Evolutionary conservation across 805 yeast genomes (phyloP), one percentile per base, ranked within the genome.

Genomic region (Diddensiella transvaalensis): DNA sequence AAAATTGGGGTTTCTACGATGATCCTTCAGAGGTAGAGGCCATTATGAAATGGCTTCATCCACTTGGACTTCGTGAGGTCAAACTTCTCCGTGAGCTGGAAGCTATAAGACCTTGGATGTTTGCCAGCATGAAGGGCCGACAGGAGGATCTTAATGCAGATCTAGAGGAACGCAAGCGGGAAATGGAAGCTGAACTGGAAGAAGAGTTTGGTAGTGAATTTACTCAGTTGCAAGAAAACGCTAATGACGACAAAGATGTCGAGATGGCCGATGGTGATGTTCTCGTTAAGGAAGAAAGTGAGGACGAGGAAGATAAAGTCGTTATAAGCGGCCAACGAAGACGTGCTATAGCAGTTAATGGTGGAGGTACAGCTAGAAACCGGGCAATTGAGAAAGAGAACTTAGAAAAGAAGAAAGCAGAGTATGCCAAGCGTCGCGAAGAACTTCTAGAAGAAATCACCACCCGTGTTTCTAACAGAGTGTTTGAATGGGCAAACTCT

Each of bases 1-100:
- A 65, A 3, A 77, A 78, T 32, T 89, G 97, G 97, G 77, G 83
- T 47, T 86, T 65, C 56, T 77, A 80, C 54, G 95, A 88, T 55
- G 68, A 61, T 1, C 71, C 75, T 0, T 77, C 74, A n/a, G 83
- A 84, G 35, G 64, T 88, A 26, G 78, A 76, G 1, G 61, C 61
- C 11, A 60, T 90, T 22, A 49, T 82, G 5, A 62, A 66, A n/a
- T 84, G 91, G 87, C 69, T 89, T 43, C 82, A 84, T 56, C 80
- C 78, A 3, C 79, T 83, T 76, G 96, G 96, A 2, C 71, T 69
- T 44, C 69, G 95, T 40, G 97, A 89, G 60, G 73, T 80, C 15
- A 72, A 69, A 32, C 71, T 90, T 41, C 68, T 78, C 35, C 83
- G 82, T 56, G 95, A 85, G 57, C 62, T 87, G 38, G 61, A 67